Percentiles rank a stretch among this genome's conserved stretches.
Conservation (phyloP, 2,329 filamentous ascomycete genomes). For the Cadophora gregata region DNA sequence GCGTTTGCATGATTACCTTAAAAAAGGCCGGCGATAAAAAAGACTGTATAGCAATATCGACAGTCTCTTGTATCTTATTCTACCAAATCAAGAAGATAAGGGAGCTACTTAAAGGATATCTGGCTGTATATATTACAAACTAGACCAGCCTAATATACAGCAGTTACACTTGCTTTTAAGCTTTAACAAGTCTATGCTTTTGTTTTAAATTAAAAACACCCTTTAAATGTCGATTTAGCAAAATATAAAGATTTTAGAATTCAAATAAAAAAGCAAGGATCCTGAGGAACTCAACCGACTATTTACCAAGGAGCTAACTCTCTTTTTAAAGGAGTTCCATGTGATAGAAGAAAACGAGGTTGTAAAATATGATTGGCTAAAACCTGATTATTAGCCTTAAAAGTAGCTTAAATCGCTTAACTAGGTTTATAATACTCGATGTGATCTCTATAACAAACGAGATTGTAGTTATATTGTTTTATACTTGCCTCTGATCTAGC, state of each 20-base stretch:
- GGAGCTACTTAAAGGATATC: slow-evolving; percentile 14
- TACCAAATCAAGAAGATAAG: slow-evolving; percentile 19
- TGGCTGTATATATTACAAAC: slow-evolving; percentile 19
- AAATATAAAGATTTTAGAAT: slow-evolving; percentile 17
- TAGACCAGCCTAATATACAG: slow-evolving; percentile 15
- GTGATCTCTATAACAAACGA: slow-evolving; percentile 16
- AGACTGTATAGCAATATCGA: slow-evolving; percentile 22
- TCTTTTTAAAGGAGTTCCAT: slow-evolving; percentile 17
- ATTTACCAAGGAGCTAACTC: slow-evolving; percentile 14
- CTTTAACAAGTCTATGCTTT: slow-evolving; percentile 16
- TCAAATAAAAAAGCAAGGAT: slow-evolving; percentile 21
- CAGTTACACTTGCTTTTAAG: slow-evolving; percentile 19
- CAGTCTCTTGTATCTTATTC: slow-evolving; percentile 21
- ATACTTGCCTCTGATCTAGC: slow-evolving; percentile 1
- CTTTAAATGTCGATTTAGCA: slow-evolving; percentile 22
- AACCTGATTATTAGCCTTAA: slow-evolving; percentile 23
- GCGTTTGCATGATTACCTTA: slow-evolving; percentile 21
- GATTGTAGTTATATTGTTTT: slow-evolving; percentile 18
- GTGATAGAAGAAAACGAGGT: background rate
- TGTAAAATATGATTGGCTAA: slow-evolving; percentile 20
- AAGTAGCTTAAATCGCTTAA: slow-evolving; percentile 16
- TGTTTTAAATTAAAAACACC: slow-evolving; percentile 19
- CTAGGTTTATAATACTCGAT: slow-evolving; percentile 17
- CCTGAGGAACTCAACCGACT: slow-evolving; percentile 17
- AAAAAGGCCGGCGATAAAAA: slow-evolving; percentile 24